A percentile compares a stretch with the other conserved stretches of the same genome.
Conservation (phyloP, 2,329 filamentous ascomycete genomes). For the Escovopsis sp. region DNA sequence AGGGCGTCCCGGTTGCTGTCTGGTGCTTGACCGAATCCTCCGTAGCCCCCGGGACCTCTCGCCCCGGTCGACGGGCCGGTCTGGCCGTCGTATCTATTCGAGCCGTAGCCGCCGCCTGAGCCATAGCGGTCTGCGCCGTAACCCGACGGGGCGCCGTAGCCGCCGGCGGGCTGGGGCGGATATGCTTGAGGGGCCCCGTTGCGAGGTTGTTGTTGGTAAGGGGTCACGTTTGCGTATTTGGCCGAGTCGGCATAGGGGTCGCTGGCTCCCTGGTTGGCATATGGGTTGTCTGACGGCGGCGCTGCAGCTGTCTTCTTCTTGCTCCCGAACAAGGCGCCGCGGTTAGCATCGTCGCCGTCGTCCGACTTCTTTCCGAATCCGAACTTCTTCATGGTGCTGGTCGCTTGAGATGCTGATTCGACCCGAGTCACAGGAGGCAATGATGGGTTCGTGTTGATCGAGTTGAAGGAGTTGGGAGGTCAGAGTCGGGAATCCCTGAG, state of each 20-base stretch:
- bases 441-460: too few species aligned
- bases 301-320: constrained; percentile 35
- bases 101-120: constrained; percentile 34
- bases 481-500: too few species aligned
- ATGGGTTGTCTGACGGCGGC: constrained; percentile 37
- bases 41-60: constrained; percentile 43
- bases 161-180: neutral
- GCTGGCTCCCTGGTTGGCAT: constrained; percentile 34
- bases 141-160: constrained; percentile 20
- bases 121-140: constrained; percentile 42
- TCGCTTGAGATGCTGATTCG: too few species aligned
- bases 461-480: too few species aligned
- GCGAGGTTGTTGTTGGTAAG: constrained; percentile 32
- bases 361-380: constrained; percentile 41
- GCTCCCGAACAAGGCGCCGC: constrained; percentile 37
- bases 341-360: constrained; percentile 33
- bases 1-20: constrained; percentile 48
- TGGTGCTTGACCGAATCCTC: constrained; percentile 36
- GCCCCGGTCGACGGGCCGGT: constrained; percentile 17
- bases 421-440: too few species aligned
- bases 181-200: constrained; percentile 13
- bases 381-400: constrained; percentile 42
- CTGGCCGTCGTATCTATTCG: constrained; percentile 35
- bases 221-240: constrained; percentile 30
- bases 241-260: constrained; percentile 40